Percentiles rank a stretch among this genome's conserved stretches.
These are phyloP conservation scores for Ascochyta koolunga DNA, from an alignment of 2,329 filamentous ascomycete species.

Conservation along the genomic window DNA sequence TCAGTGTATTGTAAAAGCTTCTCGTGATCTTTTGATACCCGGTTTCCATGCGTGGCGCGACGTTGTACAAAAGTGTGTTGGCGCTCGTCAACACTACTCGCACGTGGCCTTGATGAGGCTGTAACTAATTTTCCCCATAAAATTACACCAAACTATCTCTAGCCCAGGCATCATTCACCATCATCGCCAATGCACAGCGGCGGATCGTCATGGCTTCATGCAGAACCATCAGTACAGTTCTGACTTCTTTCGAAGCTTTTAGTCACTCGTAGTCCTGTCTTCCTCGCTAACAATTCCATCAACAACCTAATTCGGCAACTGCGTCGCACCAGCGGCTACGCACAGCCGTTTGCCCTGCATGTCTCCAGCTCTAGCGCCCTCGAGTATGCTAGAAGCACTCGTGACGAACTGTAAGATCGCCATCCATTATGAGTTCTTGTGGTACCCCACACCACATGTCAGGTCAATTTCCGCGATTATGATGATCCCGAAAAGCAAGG, in stretches of 20 bases:
- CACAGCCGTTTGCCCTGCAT: constrained; percentile 18
- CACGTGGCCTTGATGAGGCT: constrained; percentile 9
- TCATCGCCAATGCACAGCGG: constrained; percentile 13
- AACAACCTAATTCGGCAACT: constrained; percentile 19
- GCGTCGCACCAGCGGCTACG: constrained; percentile 14
- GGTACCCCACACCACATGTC: constrained; percentile 19
- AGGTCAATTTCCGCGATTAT: constrained; percentile 8
- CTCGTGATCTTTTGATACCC: neutral
- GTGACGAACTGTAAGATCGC: constrained; percentile 42
- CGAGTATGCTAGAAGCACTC: constrained; percentile 31
- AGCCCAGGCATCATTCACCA: constrained; percentile 3
- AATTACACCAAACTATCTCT: constrained; percentile 6
- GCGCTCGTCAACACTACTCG: neutral
- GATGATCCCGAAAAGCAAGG: constrained; percentile 26
- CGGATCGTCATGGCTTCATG: constrained; percentile 13
- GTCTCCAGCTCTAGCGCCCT: constrained; percentile 17
- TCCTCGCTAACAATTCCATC: constrained; percentile 1
- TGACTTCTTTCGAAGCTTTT: constrained; percentile 9
- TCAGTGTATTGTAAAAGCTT: neutral
- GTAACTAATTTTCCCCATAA: constrained; percentile 16
- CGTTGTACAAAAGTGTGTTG: constrained; percentile 3
- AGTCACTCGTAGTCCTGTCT: constrained; percentile 9
- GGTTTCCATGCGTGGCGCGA: neutral
- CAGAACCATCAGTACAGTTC: constrained; percentile 10
- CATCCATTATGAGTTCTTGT: constrained; percentile 19